Evolutionary conservation across 805 yeast genomes (phyloP), one percentile per base, ranked within the genome.

Genomic region (Jamesozyma lodderae): DNA sequence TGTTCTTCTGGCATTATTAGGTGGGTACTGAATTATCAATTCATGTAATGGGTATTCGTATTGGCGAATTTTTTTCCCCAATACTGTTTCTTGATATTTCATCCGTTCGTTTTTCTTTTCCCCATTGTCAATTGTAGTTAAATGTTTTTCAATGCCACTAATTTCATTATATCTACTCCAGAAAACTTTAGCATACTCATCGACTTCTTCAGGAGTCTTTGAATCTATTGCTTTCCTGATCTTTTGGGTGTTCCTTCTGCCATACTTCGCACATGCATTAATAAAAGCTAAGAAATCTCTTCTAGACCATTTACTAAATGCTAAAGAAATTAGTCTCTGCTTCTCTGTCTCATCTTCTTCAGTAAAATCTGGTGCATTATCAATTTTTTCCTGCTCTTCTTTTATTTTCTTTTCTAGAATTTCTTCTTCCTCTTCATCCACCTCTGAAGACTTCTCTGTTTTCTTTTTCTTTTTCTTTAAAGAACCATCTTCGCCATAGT

Each of bases 1-100:
- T 7, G 81, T 69, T 47, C 87, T 64, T 51, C 82, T 81, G 10
- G 92, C 81, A 54, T 81, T 82, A 53, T 81, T 82, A n/a, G 88
- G 88, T 0, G 92, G 90, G 43, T 81, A 83, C 38, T 74, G 81
- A 18, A 83, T 77, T 4, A 60, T 61, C 57, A 83, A 60, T 31
- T 79, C 77, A 32, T 76, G 76, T 17, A 81, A 54, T 0, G 88
- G 87, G 41, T 70, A 73, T n/a, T 66, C 64, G 30, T 69, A 64
- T 38, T 67, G 71, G 33, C 67, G 67, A 46, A 81, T 60, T 47
- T 81, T 81, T 23, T 57, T 60, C 2, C 66, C 67, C 26, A 82
- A 61, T 8, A 79, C 60, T 36, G 63, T 67, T 42, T 77, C 75
- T 52, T 82, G 90, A 29, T 67, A 62, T 25, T 60, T 55, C 17